These are phyloP conservation scores for Dalechampia spathulata DNA, from an alignment of 441 rosid species.

Conservation along the genomic window DNA sequence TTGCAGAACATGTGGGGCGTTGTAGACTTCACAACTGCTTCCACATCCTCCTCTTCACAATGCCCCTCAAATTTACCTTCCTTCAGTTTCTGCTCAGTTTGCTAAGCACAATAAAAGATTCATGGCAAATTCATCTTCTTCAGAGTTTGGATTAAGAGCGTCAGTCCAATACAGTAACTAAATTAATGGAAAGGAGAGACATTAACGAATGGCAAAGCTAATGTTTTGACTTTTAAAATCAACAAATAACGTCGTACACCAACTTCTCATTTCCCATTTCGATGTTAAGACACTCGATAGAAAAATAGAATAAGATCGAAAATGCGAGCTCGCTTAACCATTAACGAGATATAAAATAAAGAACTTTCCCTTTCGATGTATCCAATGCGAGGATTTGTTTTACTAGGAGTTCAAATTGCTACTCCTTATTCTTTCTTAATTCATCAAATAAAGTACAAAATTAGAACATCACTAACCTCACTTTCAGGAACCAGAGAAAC, in stretches of 20 bases:
- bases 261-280: not conserved
- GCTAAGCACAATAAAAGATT: slow-evolving; percentile 22
- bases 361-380: not conserved
- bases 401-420: not conserved
- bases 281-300: not conserved
- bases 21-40: slow-evolving; percentile 45
- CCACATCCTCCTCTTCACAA: slow-evolving; percentile 63
- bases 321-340: not conserved
- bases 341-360: not conserved
- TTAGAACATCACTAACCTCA: slow-evolving; percentile 46
- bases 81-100: slow-evolving; percentile 44
- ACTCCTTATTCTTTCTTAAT: not conserved
- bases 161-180: no score
- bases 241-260: not conserved
- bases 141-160: no score
- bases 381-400: not conserved
- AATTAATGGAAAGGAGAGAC: not conserved
- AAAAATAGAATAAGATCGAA: no score
- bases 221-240: not conserved
- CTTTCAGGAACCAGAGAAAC: slow-evolving; percentile 72
- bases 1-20: slow-evolving; percentile 97
- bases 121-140: no score
- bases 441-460: slow-evolving; percentile 9
- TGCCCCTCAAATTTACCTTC: slow-evolving; percentile 40
- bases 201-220: not conserved